These are phyloP conservation scores for Rhytidiadelphus loreus DNA, from an alignment of 225 moss, liverwort and hornwort species.

Conservation along the genomic window DNA sequence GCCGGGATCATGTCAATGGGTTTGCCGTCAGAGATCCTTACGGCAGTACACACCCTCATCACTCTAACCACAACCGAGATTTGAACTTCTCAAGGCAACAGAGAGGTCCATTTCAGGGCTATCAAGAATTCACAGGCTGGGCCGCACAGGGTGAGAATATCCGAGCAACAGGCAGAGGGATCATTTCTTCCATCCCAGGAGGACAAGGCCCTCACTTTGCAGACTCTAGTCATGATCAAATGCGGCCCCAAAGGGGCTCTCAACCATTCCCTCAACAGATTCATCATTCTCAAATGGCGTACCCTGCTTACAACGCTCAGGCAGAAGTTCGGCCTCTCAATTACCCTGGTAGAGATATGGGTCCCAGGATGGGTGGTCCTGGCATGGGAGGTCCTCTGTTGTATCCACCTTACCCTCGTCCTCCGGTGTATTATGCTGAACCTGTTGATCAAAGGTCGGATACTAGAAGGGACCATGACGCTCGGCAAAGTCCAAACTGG, in stretches of 20 bases:
- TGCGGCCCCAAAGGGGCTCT: neutral
- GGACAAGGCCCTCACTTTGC: constrained; percentile 6
- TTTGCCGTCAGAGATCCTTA: neutral
- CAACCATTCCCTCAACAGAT: constrained; percentile 11
- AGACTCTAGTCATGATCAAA: constrained; percentile 7
- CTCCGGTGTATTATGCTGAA: neutral
- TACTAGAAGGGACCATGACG: neutral
- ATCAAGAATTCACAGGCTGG: constrained; percentile 18
- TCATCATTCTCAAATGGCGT: neutral
- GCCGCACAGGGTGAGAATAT: neutral
- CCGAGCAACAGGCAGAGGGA: constrained; percentile 12
- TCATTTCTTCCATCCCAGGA: constrained; percentile 8
- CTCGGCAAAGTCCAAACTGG: constrained; percentile 14
- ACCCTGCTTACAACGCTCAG: neutral
- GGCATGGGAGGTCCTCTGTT: neutral
- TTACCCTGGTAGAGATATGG: neutral
- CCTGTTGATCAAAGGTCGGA: constrained; percentile 4
- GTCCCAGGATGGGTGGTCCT: neutral
- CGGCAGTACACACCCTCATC: constrained; percentile 2
- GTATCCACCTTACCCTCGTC: constrained; percentile 13
- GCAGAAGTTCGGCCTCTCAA: neutral
- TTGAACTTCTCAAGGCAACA: constrained; percentile 8
- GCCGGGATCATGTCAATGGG: neutral
- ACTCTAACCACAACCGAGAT: neutral
- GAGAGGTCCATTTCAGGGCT: neutral